These are phyloP conservation scores for Ammopiptanthus mongolicus DNA, from an alignment of 306 rosid genomes.

Conservation along the genomic window DNA sequence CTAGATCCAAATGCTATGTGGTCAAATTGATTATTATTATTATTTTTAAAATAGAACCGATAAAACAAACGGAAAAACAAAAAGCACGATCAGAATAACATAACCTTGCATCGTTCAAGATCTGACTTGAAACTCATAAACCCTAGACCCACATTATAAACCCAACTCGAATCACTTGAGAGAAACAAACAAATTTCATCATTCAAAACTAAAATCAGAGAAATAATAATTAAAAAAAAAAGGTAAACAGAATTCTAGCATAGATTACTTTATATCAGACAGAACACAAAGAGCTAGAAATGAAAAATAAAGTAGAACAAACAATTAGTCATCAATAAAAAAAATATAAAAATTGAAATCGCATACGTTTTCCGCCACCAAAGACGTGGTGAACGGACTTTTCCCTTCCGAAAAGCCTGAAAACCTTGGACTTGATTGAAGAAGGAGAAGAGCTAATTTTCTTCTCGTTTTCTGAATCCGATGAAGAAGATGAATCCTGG, in stretches of 20 bases:
- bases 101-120: background rate
- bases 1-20: background rate
- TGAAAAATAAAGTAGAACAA: background rate
- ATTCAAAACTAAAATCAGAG: background rate
- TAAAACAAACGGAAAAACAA: background rate
- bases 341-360: background rate
- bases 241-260: background rate
- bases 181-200: background rate
- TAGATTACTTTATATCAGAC: background rate
- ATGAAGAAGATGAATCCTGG: slow-evolving; percentile 56
- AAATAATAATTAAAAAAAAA: background rate
- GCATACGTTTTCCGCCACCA: slow-evolving; percentile 94
- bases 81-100: background rate
- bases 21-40: background rate
- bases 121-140: slow-evolving; percentile 20
- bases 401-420: slow-evolving; percentile 87
- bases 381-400: slow-evolving; percentile 71
- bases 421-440: slow-evolving; percentile 49
- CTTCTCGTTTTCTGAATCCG: slow-evolving; percentile 62
- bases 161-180: background rate
- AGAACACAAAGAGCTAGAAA: background rate
- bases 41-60: too few relatives aligned
- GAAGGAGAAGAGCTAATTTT: slow-evolving; percentile 29
- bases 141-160: slow-evolving; percentile 7
- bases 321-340: background rate